Base-by-base conservation (phyloP, 1,284 basidiomycete genomes). In the Cutaneotrichosporon cutaneum region DNA sequence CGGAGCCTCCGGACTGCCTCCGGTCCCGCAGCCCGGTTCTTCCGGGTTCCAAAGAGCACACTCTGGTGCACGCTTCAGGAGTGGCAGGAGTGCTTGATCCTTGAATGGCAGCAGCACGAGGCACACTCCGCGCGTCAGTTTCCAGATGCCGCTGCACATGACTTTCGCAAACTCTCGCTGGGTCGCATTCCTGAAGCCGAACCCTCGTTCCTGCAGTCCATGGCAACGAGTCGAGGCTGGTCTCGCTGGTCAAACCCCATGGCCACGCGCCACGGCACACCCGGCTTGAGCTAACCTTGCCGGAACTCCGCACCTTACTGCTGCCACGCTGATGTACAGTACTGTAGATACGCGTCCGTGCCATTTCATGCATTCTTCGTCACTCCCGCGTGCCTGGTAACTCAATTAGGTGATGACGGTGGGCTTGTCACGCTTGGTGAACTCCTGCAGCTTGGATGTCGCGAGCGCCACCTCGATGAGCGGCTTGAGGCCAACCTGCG, bases 391-490 rank as follows among this genome's bases (percentile, higher is more conserved):
- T 47, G 45, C 45, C 39, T 42, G 18, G 18, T 7, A 42, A 42
- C 13, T n/a, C 18, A 18, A 33, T 61, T 56, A 82, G 86, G 95
- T 99, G 78, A 99, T 98, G 64, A 98, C 95, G 57, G 93, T 95
- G 39, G 95, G 95, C 84, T 94, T 84, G 60, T 94, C 88, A 66
- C 92, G 82, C 56, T 89, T 88, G 68, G 95, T 85, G 81, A 88
- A 92, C 79, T 92, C 85, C 79, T 89, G 87, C 79, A 99, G 82
- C 79, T 90, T 90, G 81, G 87, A 89, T 63, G 91, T 83, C 70
- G 85, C 82, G 61, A 99, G 81, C 32, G 96, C 94, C 62, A 95
- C 92, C 77, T 98, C 92, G 73, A 99, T 99, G 68, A 99, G 83
- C 18, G 93, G 93, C 83, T 93, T 88, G 72, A 99, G 83, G 8